Evolutionary conservation across 1,139 yeast species (phyloP), one percentile per base, ranked within the genome.

Genomic region (Hyphopichia khmerensis): DNA sequence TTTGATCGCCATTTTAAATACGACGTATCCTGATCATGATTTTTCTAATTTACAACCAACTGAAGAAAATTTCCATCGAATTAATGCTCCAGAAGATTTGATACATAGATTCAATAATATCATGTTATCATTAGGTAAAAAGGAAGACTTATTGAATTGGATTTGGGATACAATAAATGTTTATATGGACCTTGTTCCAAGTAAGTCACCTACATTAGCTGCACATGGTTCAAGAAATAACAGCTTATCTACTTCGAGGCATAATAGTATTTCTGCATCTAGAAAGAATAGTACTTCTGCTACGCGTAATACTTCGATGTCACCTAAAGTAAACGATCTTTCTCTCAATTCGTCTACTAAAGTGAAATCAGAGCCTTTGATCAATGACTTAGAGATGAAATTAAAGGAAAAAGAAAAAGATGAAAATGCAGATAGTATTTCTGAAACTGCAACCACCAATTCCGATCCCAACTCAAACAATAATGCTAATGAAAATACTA

Each of bases 1-100:
- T 60, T 70, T 93, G 43, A 87, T 93, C 46, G 95, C 96, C 2
- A 91, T 93, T 31, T 72, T 93, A 42, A 93, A 93, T 62, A 88
- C 95, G 10, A 84, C 95, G 1, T 93, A 88, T 59, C 98, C 99
- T 0, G 99, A 93, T 60, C 96, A 93, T 58, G 99, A 93, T 59
- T 93, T 91, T 56, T 80, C 95, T 13, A 79, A 84, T 30, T 76
- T 93, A 46, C 91, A 89, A 58, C 99, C 99, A 1, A 80, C 84
- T 16, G 90, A 89, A 50, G 96, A 93, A 40, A 73, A 73, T 47
- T 73, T 73, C 44, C 74, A 67, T 47, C 56, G 65, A 44, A 57
- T 73, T 18, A 67, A 71, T 68, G 53, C 62, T 9, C 53, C 82
- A 67, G 67, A 82, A 41, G 77, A 79, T 31, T 78, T 91, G 43